Percentiles rank a stretch among this genome's conserved stretches.
Conservation (phyloP, 495 filamentous ascomycete genomes). For the Chlorociboria aeruginascens region DNA sequence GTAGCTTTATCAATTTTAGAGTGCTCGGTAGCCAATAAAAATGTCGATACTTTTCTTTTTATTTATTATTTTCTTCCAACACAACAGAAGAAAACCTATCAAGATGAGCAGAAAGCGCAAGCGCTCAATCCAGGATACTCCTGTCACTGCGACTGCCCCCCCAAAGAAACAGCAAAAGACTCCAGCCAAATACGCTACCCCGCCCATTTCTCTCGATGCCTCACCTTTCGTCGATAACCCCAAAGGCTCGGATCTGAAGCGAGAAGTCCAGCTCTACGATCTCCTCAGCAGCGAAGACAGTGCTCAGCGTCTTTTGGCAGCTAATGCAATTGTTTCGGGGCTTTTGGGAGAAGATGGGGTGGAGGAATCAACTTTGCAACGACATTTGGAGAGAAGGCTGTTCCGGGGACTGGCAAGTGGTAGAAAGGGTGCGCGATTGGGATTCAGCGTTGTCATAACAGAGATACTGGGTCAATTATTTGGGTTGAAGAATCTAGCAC, state of each 20-base stretch:
- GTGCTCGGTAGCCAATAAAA: too few relatives aligned
- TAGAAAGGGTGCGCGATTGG: conserved; percentile 75
- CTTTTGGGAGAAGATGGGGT: conserved; percentile 25
- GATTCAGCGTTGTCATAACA: conserved; percentile 83
- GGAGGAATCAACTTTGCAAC: conserved; percentile 31
- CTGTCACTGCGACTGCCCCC: neutral
- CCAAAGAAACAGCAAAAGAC: conserved; percentile 14
- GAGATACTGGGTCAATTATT: conserved; percentile 63
- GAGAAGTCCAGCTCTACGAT: conserved; percentile 39
- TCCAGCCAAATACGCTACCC: neutral
- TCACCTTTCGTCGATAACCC: conserved; percentile 28
- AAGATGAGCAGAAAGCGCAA: conserved; percentile 19
- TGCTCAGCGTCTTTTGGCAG: conserved; percentile 36
- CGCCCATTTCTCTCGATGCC: conserved; percentile 7
- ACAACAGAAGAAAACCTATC: neutral
- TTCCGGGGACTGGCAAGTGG: conserved; percentile 85
- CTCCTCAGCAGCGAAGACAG: conserved; percentile 37
- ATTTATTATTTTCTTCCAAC: too few relatives aligned
- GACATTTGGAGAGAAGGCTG: conserved; percentile 50
- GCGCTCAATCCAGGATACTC: conserved; percentile 5
- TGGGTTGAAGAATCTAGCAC: conserved; percentile 28
- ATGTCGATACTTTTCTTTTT: too few relatives aligned
- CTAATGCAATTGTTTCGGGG: conserved; percentile 34
- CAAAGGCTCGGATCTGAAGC: conserved; percentile 28
- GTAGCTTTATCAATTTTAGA: too few relatives aligned